Evolutionary conservation across 2,329 filamentous ascomycete genomes (phyloP), one percentile per base, ranked within the genome.

Genomic region (Lojkania enalia): DNA sequence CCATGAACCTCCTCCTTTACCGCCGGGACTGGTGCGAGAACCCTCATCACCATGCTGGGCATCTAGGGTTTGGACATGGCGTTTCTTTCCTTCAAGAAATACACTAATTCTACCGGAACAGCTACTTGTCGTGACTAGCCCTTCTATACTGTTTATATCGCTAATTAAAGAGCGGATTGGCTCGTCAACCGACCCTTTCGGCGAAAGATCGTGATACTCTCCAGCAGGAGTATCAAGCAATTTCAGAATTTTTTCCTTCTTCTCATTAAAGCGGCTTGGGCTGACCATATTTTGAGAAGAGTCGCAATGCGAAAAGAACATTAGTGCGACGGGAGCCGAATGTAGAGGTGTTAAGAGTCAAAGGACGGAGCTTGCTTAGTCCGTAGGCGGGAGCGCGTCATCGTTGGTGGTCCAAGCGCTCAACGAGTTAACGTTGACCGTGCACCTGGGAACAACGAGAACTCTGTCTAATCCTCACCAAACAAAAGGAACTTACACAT

Each of bases 121-220:
- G 69, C 90, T 96, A 71, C 90, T 96, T 2, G 91, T 96, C 1
- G 92, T 96, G 23, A 95, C 90, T 30, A 91, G 80, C 1, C 88
- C 90, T 1, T 84, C 79, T 4, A 86, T 64, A 1, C 60, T 67
- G 69, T 97, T 97, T 66, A 97, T 86, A 55, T 87, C 83, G 39
- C 79, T 77, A 49, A 97, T 90, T 42, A 96, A 75, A 16, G 84
- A 78, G 35, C 85, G 80, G 54, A 97, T 90, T 1, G 84, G 86
- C 36, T 75, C 81, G 67, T 97, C 92, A 15, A 97, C 81, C 0
- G 84, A 87, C 13, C 91, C 92, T 73, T 96, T 96, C 2, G 92
- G 91, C 1, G 89, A 95, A 5, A 86, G 79, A 70, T 96, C 92
- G 30, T 82, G 81, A 70, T 96, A 95, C 47, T 87, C 79, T 3